Percentiles rank a stretch among this genome's conserved stretches.
Conservation (phyloP, 495 filamentous ascomycete genomes). For the Lindgomyces ingoldianus region DNA sequence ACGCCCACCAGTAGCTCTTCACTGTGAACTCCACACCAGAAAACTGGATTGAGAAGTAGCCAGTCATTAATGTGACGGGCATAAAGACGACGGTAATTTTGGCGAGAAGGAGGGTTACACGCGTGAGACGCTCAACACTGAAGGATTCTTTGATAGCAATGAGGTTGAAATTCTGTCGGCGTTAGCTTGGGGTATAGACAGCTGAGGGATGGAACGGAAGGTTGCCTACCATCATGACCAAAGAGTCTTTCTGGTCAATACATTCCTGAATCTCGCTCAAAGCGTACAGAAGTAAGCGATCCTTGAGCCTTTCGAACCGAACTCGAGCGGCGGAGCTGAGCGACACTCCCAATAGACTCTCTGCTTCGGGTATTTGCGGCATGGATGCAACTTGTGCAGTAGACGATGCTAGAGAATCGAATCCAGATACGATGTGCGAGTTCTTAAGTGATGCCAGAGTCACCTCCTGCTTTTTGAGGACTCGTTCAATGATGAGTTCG, state of each 20-base stretch:
- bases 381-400: slow-evolving; percentile 1
- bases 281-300: slow-evolving; percentile 76
- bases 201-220: neutral
- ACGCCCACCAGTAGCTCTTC: slow-evolving; percentile 70
- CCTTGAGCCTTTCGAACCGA: slow-evolving; percentile 73
- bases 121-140: slow-evolving; percentile 73
- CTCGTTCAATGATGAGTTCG: slow-evolving; percentile 71
- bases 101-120: slow-evolving; percentile 78
- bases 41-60: slow-evolving; percentile 78
- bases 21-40: slow-evolving; percentile 60
- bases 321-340: slow-evolving; percentile 66
- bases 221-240: slow-evolving; percentile 64
- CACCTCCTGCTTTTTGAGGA: slow-evolving; percentile 56
- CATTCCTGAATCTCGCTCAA: slow-evolving; percentile 79
- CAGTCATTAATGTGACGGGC: slow-evolving; percentile 79
- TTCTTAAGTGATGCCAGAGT: slow-evolving; percentile 46
- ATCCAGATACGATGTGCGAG: slow-evolving; percentile 41
- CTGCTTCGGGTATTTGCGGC: slow-evolving; percentile 43
- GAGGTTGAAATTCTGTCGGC: slow-evolving; percentile 75
- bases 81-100: slow-evolving; percentile 84
- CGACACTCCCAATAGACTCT: slow-evolving; percentile 55
- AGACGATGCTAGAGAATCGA: slow-evolving; percentile 32
- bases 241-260: slow-evolving; percentile 72
- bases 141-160: slow-evolving; percentile 81
- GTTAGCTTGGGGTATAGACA: neutral